Percentiles rank a stretch among this genome's conserved stretches.
Conservation (phyloP, 257 asterid genomes). For the Cynanchum wilfordii region DNA sequence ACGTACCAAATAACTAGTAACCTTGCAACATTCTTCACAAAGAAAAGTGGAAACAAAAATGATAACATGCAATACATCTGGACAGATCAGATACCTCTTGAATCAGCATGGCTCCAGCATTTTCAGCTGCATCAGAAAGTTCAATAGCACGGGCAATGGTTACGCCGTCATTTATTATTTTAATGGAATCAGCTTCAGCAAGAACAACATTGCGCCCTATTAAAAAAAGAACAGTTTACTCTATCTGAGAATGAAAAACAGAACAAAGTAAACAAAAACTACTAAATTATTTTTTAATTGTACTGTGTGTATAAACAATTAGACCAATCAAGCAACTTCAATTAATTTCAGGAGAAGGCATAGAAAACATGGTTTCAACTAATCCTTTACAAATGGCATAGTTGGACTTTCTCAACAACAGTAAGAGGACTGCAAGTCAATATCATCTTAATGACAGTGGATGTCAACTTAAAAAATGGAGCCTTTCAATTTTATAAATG, state of each 20-base stretch:
- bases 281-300: background rate
- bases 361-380: background rate
- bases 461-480: background rate
- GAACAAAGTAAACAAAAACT: background rate
- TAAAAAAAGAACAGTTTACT: background rate
- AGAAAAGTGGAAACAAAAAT: background rate
- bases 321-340: background rate
- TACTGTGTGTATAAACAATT: background rate
- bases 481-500: background rate
- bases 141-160: conserved; percentile 90
- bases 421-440: background rate
- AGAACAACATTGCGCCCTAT: conserved; percentile 87
- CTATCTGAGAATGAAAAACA: background rate
- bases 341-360: background rate
- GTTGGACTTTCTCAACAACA: background rate
- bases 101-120: conserved; percentile 71
- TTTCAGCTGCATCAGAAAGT: conserved; percentile 85
- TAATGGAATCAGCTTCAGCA: conserved; percentile 54
- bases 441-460: background rate
- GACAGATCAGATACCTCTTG: conserved; percentile 54
- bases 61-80: background rate
- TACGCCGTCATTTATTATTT: conserved; percentile 90
- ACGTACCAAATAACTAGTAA: background rate
- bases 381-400: background rate
- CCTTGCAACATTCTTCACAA: background rate